Evolutionary conservation across 208 protist species (phyloP).

Genomic region (Wallacemonas sp.): DNA sequence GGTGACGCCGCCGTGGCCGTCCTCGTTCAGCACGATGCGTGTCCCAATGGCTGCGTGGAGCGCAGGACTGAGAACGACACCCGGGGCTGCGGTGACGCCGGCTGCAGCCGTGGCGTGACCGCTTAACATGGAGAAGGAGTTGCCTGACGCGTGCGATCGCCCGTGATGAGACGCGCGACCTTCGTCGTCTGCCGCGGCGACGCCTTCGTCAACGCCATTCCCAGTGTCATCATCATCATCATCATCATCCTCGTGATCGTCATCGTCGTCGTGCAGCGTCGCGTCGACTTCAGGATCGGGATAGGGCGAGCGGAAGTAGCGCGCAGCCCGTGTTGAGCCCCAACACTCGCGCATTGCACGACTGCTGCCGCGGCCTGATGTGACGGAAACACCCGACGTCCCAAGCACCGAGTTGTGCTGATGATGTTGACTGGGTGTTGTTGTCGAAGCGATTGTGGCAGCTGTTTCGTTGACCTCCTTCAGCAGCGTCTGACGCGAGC

Average conservation of each 20-base stretch:
- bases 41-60: conserved; percentile 23
- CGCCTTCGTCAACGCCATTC: neutral
- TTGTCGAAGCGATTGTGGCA: neutral
- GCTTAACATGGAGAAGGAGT: conserved; percentile 1
- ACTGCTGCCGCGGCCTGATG: too few relatives aligned
- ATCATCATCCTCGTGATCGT: conserved; percentile 6
- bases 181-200: neutral
- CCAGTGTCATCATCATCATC: neutral
- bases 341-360: too few relatives aligned
- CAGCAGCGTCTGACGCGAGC: conserved; percentile 31
- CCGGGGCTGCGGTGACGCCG: too few relatives aligned
- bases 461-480: neutral
- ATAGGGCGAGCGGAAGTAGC: conserved; percentile 35
- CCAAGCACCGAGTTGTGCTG: too few relatives aligned
- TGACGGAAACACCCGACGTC: too few relatives aligned
- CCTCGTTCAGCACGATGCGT: conserved; percentile 39
- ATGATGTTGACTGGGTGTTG: neutral
- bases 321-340: neutral
- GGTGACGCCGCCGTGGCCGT: conserved; percentile 33
- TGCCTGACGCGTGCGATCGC: neutral
- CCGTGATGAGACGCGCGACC: neutral
- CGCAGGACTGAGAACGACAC: neutral
- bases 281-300: conserved; percentile 43
- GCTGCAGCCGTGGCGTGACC: too few relatives aligned
- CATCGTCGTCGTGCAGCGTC: conserved; percentile 38